Evolutionary conservation across 2,329 filamentous ascomycete species (phyloP).

Genomic region (Gaeumannomyces sp.): DNA sequence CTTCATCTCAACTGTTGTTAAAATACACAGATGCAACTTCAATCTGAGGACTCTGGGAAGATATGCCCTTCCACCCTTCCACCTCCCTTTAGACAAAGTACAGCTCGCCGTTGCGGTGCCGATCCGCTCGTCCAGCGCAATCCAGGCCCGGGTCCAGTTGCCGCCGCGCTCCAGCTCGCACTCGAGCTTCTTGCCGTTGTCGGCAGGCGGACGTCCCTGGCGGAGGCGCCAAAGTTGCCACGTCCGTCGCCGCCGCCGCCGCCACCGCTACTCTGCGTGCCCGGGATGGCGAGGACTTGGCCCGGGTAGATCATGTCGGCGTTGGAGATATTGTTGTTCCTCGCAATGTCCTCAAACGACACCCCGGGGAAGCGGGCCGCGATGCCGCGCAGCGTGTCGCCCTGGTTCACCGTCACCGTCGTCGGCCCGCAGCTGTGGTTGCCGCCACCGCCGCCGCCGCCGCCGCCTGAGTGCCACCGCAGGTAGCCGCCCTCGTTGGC

Average conservation of each 20-base stretch:
- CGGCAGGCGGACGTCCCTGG: slow-evolving; percentile 29
- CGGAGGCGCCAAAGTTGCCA: slow-evolving; percentile 29
- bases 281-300: slow-evolving; percentile 31
- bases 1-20: no score
- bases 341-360: slow-evolving; percentile 32
- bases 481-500: slow-evolving; percentile 32
- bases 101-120: slow-evolving; percentile 23
- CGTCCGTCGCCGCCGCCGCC: not conserved
- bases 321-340: slow-evolving; percentile 32
- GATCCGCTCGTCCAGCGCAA: slow-evolving; percentile 29
- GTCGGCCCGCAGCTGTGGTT: slow-evolving; percentile 9
- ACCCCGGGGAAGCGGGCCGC: slow-evolving; percentile 23
- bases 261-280: slow-evolving; percentile 14
- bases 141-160: slow-evolving; percentile 24
- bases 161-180: slow-evolving; percentile 27
- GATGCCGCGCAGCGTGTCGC: slow-evolving; percentile 35
- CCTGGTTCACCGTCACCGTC: slow-evolving; percentile 31
- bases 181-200: slow-evolving; percentile 29
- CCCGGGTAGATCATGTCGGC: slow-evolving; percentile 37
- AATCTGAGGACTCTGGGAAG: no score
- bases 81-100: not conserved
- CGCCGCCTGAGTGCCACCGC: slow-evolving; percentile 23
- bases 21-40: no score
- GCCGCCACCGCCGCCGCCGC: slow-evolving; percentile 19
- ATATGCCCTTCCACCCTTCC: no score